phyloP scores from a whole-genome alignment of 208 protist genomes.

The Crithidia bombi region DNA sequence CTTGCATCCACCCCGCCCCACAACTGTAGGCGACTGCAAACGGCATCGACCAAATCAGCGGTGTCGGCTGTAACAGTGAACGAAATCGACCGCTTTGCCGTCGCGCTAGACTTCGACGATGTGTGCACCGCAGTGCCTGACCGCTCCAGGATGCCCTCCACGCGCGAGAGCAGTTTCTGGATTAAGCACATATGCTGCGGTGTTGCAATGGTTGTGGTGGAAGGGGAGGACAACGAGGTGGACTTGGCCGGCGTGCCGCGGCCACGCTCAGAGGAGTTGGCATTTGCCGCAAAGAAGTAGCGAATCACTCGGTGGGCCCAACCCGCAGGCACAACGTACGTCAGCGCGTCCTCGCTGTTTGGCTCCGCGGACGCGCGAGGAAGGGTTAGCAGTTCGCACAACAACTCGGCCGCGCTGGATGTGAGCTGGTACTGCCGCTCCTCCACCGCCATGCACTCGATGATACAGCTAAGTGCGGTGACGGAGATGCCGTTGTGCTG shows the following conservation, averaged over 20 bases:
- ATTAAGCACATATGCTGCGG: constrained; percentile 27
- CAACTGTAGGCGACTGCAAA: constrained; percentile 49
- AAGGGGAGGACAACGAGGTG: constrained; percentile 8
- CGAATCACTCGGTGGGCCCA: constrained; percentile 40
- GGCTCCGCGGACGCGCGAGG: constrained; percentile 11
- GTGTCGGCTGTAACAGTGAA: constrained; percentile 25
- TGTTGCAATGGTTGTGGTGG: constrained; percentile 20
- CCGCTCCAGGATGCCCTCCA: constrained; percentile 18
- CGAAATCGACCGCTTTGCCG: not conserved
- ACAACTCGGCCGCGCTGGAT: constrained; percentile 51
- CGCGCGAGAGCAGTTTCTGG: constrained; percentile 28
- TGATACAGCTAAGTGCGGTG: constrained; percentile 68
- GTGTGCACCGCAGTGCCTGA: not conserved
- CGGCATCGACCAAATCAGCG: constrained; percentile 61
- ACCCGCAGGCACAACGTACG: constrained; percentile 38
- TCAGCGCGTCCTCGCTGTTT: constrained; percentile 9
- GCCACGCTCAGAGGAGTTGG: constrained; percentile 1
- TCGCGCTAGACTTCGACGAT: not conserved
- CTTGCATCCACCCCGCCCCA: constrained; percentile 11
- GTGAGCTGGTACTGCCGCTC: constrained; percentile 60
- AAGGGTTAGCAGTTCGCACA: constrained; percentile 51
- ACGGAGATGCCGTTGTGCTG: constrained; percentile 33
- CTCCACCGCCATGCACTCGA: constrained; percentile 77
- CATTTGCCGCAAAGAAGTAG: constrained; percentile 44
- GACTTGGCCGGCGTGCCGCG: constrained; percentile 1